Percentiles rank a stretch among this genome's conserved stretches.
Conservation (phyloP, 257 asterid species). For the Penstemon eatonii region DNA sequence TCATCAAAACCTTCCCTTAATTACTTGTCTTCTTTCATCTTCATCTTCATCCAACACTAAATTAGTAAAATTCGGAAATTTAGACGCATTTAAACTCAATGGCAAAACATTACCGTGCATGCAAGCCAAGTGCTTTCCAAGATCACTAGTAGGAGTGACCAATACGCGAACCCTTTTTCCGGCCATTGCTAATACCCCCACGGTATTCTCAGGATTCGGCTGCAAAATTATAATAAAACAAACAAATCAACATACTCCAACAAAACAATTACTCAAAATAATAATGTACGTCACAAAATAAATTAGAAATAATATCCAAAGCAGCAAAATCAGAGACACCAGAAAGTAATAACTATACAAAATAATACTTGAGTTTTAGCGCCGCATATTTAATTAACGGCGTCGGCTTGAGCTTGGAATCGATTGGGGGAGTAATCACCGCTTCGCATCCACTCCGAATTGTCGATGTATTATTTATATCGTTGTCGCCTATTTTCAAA, state of each 20-base stretch:
- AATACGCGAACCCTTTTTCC: conserved; percentile 95
- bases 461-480: conserved; percentile 71
- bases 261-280: background rate
- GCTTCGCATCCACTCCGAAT: conserved; percentile 98
- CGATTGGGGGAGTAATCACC: conserved; percentile 92
- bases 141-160: conserved; percentile 97
- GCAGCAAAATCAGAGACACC: conserved; percentile 11
- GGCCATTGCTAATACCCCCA: conserved; percentile 94
- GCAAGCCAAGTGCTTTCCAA: conserved; percentile 98
- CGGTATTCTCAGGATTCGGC: conserved; percentile 98
- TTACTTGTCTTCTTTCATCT: too few relatives aligned
- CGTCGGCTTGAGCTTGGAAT: conserved; percentile 89
- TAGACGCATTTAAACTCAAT: background rate
- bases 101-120: conserved; percentile 77
- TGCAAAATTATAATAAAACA: conserved; percentile 21
- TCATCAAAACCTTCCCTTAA: too few relatives aligned
- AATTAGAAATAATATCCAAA: conserved; percentile 21
- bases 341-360: background rate
- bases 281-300: background rate
- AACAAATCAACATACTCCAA: background rate
- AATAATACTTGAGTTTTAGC: conserved; percentile 82
- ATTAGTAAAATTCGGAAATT: background rate
- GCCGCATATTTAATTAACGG: conserved; percentile 93
- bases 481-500: conserved; percentile 71
- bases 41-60: too few relatives aligned